phyloP scores from a whole-genome alignment of 176 grass and related monocot species.

The Leersia perrieri region DNA sequence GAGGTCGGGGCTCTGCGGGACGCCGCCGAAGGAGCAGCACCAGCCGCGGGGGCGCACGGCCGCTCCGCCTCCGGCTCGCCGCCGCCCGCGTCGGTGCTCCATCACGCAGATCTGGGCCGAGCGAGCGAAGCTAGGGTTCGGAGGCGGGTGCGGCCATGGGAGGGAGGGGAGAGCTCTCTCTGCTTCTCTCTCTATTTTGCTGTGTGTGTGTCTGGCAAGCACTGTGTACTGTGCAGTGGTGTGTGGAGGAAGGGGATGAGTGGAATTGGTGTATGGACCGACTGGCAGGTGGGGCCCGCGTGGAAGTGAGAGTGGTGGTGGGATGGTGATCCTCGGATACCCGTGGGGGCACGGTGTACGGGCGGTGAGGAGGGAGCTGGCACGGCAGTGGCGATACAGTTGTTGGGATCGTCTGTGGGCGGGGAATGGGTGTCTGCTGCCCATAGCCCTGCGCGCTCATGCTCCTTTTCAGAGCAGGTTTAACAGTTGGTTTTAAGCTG shows the following conservation, averaged over 20 bases:
- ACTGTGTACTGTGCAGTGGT: background rate
- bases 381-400: too few relatives aligned
- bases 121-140: background rate
- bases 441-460: too few relatives aligned
- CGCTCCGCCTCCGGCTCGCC: background rate
- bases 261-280: background rate
- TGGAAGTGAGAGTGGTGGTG: background rate
- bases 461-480: too few relatives aligned
- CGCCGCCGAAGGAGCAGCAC: constrained; percentile 63
- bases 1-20: constrained; percentile 48
- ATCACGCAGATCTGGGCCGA: constrained; percentile 17
- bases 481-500: too few relatives aligned
- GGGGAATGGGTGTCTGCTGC: too few relatives aligned
- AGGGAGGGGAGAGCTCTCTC: background rate
- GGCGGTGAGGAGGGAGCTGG: background rate
- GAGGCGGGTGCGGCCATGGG: background rate
- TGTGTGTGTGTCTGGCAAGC: too few relatives aligned
- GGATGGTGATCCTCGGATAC: background rate
- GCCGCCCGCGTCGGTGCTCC: constrained; percentile 6
- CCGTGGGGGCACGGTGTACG: background rate
- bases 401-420: background rate
- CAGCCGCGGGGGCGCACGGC: constrained; percentile 40
- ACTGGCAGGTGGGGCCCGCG: background rate
- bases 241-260: background rate
- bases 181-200: too few relatives aligned